Base-by-base conservation (phyloP, 306 rosid species). In the Dryas octopetala region DNA sequence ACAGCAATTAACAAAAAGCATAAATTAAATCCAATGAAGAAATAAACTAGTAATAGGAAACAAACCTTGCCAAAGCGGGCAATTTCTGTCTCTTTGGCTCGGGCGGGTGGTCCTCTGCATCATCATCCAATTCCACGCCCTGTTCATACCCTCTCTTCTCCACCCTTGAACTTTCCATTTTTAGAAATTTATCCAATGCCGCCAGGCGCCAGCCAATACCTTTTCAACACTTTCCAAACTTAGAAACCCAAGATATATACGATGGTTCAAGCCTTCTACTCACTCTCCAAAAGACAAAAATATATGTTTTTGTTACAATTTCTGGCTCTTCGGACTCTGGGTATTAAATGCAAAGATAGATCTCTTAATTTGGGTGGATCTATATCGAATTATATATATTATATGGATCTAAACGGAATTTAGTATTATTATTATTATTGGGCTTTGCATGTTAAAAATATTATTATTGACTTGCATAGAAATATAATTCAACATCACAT, bases 61-160 rank as follows among this genome's bases (percentile, higher is more conserved):
- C 60, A 85, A 70, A 93, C 98, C 98, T 90, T 17, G 92, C 96
- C 44, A 93, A 89, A 84, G 88, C 81, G 2, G 95, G 98, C 57
- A 88, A 76, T 76, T 86, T 89, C 50, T 85, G 84, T 55, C 86
- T 88, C 84, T 89, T 93, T 59, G 93, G 75, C 49, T 79, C 91
- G 4, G 82, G 76, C 16, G 66, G 74, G 38, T 52, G 86, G 38
- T 85, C 84, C 17, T 58, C 76, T 53, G 69, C 65, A 44, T 70
- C 67, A 62, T 57, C 89, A 66, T 79, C 87, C 26, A 60, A 52
- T 28, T 76, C 82, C 38, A 61, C 77, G 57, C 60, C 85, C 15
- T 78, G 79, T n/a, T 84, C 94, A 50, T 79, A 77, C 40, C 78
- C 89, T 80, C 97, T 84, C 86, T 92, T 92, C 64, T 86, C 97